A percentile compares a stretch with the other conserved stretches of the same genome.
These are phyloP conservation scores for Echria macrotheca DNA, from an alignment of 495 filamentous ascomycete species.

Conservation along the genomic window DNA sequence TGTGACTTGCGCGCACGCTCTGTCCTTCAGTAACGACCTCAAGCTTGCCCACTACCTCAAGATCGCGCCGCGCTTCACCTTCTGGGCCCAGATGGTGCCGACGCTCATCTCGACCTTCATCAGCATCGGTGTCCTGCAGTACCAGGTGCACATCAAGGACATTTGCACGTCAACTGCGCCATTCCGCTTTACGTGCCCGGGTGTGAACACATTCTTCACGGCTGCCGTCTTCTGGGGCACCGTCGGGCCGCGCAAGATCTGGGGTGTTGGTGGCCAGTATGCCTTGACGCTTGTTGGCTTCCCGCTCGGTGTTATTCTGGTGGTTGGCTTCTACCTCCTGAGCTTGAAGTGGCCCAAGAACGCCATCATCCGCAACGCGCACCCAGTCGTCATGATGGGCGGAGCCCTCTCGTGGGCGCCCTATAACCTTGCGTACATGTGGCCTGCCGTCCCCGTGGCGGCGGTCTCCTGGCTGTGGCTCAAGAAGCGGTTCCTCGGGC, in stretches of 20 bases:
- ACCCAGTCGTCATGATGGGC: constrained; percentile 35
- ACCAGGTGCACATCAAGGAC: constrained; percentile 33
- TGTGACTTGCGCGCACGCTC: constrained; percentile 36
- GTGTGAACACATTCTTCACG: constrained; percentile 41
- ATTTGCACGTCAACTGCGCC: constrained; percentile 38
- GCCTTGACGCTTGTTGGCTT: constrained; percentile 32
- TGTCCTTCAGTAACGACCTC: constrained; percentile 35
- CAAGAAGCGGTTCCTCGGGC: constrained; percentile 28
- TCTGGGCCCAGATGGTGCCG: constrained; percentile 39
- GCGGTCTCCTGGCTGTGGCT: constrained; percentile 35
- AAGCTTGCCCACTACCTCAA: constrained; percentile 43
- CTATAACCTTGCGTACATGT: constrained; percentile 34
- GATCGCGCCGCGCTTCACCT: constrained; percentile 39
- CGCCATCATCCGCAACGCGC: constrained; percentile 30
- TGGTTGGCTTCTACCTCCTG: constrained; percentile 27
- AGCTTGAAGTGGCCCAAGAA: constrained; percentile 27
- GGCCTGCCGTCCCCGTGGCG: constrained; percentile 36
- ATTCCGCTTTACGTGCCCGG: constrained; percentile 36
- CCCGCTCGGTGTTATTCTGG: constrained; percentile 31
- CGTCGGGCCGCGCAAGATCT: constrained; percentile 40
- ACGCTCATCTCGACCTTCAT: constrained; percentile 37
- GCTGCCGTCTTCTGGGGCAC: constrained; percentile 42
- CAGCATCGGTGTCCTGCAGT: constrained; percentile 36
- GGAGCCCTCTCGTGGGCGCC: constrained; percentile 33
- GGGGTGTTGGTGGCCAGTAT: constrained; percentile 34